These are phyloP conservation scores for Solanum commersonii DNA, from an alignment of 257 asterid genomes.

Conservation along the genomic window DNA sequence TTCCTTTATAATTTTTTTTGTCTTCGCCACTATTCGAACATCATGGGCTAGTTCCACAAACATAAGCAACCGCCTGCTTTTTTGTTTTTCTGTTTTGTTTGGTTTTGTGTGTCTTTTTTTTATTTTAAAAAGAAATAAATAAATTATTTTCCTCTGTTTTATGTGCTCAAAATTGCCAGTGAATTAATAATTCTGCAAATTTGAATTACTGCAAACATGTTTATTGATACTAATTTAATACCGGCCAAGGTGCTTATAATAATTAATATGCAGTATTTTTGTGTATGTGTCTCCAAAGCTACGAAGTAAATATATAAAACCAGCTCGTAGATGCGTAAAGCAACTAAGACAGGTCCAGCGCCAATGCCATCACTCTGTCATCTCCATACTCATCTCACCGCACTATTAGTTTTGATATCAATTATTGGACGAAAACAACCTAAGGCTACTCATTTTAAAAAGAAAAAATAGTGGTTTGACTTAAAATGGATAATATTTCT, in stretches of 20 bases:
- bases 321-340: not conserved
- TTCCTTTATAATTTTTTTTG: not conserved
- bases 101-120: not conserved
- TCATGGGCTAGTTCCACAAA: not conserved
- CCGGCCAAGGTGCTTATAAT: not conserved
- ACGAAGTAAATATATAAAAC: not conserved
- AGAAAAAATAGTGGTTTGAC: not conserved
- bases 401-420: not conserved
- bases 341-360: accelerated
- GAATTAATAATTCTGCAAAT: not conserved
- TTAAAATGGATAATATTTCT: not conserved
- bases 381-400: not conserved
- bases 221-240: not conserved
- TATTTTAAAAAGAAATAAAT: too few relatives aligned
- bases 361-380: not conserved
- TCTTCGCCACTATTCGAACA: not conserved
- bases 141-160: not conserved
- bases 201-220: not conserved
- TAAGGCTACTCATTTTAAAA: not conserved
- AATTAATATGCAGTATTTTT: not conserved
- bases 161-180: not conserved
- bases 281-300: not conserved
- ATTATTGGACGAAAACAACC: not conserved
- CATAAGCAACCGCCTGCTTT: not conserved
- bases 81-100: not conserved